A percentile compares a stretch with the other conserved stretches of the same genome.
Conservation (phyloP, 345 rosid species). For the Euphorbia lathyris region DNA sequence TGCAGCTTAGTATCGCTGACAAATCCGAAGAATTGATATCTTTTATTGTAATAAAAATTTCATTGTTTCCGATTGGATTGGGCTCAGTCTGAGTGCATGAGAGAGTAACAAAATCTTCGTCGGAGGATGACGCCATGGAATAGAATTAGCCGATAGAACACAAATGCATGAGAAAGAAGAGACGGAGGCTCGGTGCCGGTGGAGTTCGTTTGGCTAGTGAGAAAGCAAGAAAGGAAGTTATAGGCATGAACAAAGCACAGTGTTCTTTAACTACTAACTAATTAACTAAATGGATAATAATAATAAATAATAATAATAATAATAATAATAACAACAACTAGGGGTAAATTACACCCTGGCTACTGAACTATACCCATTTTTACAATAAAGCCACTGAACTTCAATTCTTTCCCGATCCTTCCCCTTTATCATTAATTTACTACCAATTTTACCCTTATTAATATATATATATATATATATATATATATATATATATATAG, state of each 20-base stretch:
- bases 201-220: slow-evolving; percentile 1
- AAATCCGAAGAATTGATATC: slow-evolving; percentile 48
- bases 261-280: not conserved
- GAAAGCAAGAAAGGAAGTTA: not conserved
- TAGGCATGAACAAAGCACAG: not conserved
- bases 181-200: not conserved
- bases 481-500: no score
- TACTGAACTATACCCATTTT: no score
- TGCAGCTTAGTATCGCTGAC: slow-evolving; percentile 36
- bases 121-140: slow-evolving; percentile 43
- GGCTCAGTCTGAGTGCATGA: slow-evolving; percentile 31
- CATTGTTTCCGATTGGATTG: slow-evolving; percentile 21
- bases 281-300: no score
- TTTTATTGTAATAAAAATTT: slow-evolving; percentile 37
- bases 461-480: no score
- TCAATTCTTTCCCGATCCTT: no score
- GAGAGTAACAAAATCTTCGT: slow-evolving; percentile 37
- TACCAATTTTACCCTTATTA: no score
- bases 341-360: no score
- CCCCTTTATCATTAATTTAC: no score
- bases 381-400: no score
- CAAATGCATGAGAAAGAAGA: not conserved
- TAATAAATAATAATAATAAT: no score
- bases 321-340: no score
- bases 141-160: not conserved